Conservation (phyloP, 768 basidiomycete species). For the Phaeolepiota aurea region DNA sequence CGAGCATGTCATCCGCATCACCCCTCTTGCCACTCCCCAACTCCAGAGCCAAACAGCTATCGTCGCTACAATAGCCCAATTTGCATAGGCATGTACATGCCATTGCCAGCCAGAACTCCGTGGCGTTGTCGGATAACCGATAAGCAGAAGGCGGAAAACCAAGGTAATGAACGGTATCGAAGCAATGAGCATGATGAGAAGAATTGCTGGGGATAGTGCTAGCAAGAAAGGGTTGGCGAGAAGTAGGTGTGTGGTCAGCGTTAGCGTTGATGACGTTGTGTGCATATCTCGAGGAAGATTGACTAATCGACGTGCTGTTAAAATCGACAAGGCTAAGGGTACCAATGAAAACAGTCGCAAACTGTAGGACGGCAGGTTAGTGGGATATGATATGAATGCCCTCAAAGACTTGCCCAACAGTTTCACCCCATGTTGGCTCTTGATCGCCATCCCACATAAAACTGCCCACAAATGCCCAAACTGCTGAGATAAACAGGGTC, state of each 20-base stretch:
- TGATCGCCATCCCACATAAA: conserved; percentile 48
- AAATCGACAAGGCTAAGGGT: conserved; percentile 59
- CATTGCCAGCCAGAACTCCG: conserved; percentile 24
- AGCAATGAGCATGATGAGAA: conserved; percentile 56
- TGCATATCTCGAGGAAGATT: conserved; percentile 67
- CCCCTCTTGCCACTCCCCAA: conserved; percentile 74
- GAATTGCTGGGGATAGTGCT: conserved; percentile 63
- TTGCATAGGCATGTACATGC: conserved; percentile 30
- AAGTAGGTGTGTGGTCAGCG: conserved; percentile 62
- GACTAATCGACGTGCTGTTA: conserved; percentile 66
- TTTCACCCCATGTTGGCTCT: conserved; percentile 76
- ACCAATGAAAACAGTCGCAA: conserved; percentile 73
- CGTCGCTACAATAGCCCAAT: conserved; percentile 43
- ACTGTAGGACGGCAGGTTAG: conserved; percentile 18
- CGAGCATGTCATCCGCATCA: conserved; percentile 68
- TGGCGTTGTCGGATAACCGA: conserved; percentile 39
- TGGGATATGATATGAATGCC: too few relatives aligned
- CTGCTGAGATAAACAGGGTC: conserved; percentile 62
- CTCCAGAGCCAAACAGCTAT: conserved; percentile 61
- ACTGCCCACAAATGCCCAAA: conserved; percentile 79
- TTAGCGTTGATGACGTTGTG: conserved; percentile 47
- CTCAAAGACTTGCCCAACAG: conserved; percentile 58
- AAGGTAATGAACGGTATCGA: conserved; percentile 77
- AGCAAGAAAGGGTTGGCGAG: conserved; percentile 69
- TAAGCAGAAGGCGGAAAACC: conserved; percentile 67